Base-by-base conservation (phyloP, 495 filamentous ascomycete species). In the Xylaria palmicola region DNA sequence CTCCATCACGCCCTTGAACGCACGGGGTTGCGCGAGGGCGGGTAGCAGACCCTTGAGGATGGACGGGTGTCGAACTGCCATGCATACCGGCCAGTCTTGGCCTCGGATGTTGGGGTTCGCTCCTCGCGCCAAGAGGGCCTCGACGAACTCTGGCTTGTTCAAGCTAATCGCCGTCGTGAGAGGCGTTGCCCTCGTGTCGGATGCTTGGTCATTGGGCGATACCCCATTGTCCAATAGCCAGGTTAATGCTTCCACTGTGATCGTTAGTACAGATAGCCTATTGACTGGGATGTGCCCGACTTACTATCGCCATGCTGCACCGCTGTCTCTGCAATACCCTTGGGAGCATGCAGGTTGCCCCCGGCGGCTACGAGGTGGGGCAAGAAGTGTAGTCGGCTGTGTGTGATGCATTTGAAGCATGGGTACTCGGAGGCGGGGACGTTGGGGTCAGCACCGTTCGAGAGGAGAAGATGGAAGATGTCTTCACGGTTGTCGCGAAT, bases 331-430 rank as follows among this genome's bases (percentile, higher is more conserved):
- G 82, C 68, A 52, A 84, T 82, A 8, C 83, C 83, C 40, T 79
- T 80, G n/a, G 80, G 81, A 6, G 63, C 68, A 62, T 77, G 69
- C 3, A 80, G 73, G 43, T 85, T 75, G 5, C 77, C 81, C 7
- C 83, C 83, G 0, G 80, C 79, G 15, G 74, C 72, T 4, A 85
- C 69, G 6, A 85, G 70, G 9, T 72, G 70, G 0, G 78, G 76
- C 0, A 85, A 74, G 56, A 79, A 76, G 41, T 83, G 77, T 15
- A 76, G 63, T 15, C 81, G 75, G 53, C 77, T 69, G 60, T 85
- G 82, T 4, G 82, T 85, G 9, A 85, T 70, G 65, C 82, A 85
- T 59, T 85, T 83, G 73, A 78, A 84, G 15, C 75, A 72, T 2
- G 82, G 81, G 62, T 82, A 83, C 58, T 83, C 80, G n/a, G 76